Conservation (phyloP, 2,329 filamentous ascomycete species). For the Alternaria arborescens region DNA sequence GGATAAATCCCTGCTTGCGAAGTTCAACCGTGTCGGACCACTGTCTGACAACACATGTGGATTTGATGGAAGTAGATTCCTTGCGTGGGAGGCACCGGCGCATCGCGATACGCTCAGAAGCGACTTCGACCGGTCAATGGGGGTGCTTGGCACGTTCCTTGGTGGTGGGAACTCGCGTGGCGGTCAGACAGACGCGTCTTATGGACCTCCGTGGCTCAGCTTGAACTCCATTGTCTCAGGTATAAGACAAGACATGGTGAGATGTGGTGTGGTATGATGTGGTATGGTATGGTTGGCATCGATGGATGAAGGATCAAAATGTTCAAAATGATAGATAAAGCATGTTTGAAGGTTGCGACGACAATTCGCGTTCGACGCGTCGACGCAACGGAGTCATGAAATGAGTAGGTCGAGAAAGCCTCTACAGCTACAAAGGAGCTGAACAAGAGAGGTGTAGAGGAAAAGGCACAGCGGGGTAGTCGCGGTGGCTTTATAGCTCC, state of each 20-base stretch:
- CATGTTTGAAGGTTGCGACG: background rate
- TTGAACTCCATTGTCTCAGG: conserved; percentile 3
- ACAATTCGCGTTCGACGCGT: conserved; percentile 3
- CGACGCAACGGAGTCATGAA: background rate
- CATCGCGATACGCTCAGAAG: background rate
- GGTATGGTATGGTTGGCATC: background rate
- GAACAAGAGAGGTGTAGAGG: background rate
- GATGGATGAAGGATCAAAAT: background rate
- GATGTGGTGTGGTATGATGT: too few relatives aligned
- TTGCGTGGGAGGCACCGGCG: background rate
- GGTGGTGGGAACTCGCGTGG: background rate
- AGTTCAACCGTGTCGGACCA: conserved; percentile 15
- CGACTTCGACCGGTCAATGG: background rate
- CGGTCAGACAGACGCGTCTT: background rate
- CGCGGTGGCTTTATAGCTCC: background rate
- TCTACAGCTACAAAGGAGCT: background rate
- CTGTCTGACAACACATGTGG: background rate
- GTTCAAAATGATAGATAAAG: background rate
- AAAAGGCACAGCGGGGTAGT: background rate
- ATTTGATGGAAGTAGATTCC: background rate
- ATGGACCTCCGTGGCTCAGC: background rate
- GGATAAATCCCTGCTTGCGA: conserved; percentile 40
- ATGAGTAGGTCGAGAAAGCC: background rate
- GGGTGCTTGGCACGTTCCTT: background rate
- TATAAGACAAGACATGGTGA: background rate